Conservation (phyloP, 305 asterid genomes). For the Fraxinus nigra region DNA sequence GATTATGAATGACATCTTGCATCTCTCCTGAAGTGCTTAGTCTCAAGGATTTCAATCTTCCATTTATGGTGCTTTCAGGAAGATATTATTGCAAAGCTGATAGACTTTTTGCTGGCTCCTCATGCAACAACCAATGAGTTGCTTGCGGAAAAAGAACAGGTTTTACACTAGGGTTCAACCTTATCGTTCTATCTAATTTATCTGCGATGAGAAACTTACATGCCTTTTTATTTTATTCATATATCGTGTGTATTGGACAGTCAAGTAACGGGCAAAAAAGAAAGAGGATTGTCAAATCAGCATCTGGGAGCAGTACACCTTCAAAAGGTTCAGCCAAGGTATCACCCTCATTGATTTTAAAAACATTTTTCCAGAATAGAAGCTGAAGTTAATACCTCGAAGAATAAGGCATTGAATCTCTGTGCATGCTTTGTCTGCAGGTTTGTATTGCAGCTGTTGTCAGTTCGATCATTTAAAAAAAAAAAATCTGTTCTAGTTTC, state of each 20-base stretch:
- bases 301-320: conserved; percentile 50
- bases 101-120: conserved; percentile 89
- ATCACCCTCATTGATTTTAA: no score
- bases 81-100: conserved; percentile 69
- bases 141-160: conserved; percentile 86
- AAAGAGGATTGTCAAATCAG: conserved; percentile 55
- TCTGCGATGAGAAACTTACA: neutral
- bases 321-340: conserved; percentile 34
- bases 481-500: neutral
- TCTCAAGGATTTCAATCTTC: neutral
- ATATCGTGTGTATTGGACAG: conserved; percentile 26
- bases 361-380: no score
- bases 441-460: neutral
- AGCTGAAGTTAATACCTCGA: neutral
- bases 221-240: conserved; percentile 12
- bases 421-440: neutral
- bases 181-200: neutral
- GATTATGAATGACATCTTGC: neutral
- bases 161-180: conserved; percentile 17
- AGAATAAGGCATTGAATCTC: neutral
- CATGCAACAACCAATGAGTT: conserved; percentile 68
- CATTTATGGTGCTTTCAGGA: conserved; percentile 52
- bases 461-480: neutral
- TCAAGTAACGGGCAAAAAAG: conserved; percentile 83
- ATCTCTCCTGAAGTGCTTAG: conserved; percentile 8